phyloP scores from a whole-genome alignment of 176 grass and related monocot species.

The Dactylis glomerata region DNA sequence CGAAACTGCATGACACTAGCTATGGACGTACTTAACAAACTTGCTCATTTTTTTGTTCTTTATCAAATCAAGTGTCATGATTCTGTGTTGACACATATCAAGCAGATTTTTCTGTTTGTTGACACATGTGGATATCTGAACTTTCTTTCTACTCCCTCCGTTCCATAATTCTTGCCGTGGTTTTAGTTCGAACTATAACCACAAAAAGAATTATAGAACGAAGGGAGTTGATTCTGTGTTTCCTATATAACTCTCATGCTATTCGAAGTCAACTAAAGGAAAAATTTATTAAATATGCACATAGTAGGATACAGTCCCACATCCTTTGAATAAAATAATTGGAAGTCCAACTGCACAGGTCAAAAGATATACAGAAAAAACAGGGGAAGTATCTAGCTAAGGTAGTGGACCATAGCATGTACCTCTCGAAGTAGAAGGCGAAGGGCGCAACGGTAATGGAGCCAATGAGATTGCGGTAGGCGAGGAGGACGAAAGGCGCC shows the following conservation, averaged over 20 bases:
- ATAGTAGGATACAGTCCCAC: neutral
- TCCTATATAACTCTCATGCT: neutral
- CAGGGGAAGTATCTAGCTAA: neutral
- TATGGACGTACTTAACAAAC: neutral
- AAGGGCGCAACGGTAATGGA: slow-evolving; percentile 25
- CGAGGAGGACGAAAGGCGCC: slow-evolving; percentile 42
- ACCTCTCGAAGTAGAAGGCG: slow-evolving; percentile 46
- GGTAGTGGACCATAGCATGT: neutral
- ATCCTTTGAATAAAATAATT: neutral
- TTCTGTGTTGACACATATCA: neutral
- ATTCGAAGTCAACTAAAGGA: neutral
- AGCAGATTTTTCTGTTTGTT: neutral
- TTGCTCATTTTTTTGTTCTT: neutral
- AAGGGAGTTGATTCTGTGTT: no score
- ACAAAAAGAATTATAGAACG: no score
- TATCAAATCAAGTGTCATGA: neutral
- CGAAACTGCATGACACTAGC: neutral
- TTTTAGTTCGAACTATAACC: no score
- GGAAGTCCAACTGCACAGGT: neutral
- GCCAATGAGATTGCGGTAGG: slow-evolving; percentile 49
- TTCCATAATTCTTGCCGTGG: no score
- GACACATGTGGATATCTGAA: neutral
- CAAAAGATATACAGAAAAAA: neutral
- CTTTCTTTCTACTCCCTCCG: neutral
- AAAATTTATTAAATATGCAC: neutral